These are phyloP conservation scores for Allantophomopsis lycopodina DNA, from an alignment of 2,329 filamentous ascomycete genomes.

Conservation along the genomic window DNA sequence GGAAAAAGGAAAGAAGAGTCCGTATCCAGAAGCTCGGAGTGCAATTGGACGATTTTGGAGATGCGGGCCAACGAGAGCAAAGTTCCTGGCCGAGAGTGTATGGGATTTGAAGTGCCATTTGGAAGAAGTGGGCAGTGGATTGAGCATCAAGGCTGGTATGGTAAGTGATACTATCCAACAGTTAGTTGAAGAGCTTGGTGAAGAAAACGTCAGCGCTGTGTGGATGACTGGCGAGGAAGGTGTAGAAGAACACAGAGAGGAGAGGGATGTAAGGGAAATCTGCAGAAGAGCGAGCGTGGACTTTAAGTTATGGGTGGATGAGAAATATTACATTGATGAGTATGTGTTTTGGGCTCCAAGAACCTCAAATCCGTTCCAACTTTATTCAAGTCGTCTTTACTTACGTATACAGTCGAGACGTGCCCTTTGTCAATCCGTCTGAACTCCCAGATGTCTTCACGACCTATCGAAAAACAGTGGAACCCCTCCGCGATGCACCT, in stretches of 20 bases:
- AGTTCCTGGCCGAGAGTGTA: conserved; percentile 58
- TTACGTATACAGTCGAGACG: conserved; percentile 40
- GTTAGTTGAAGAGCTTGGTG: conserved; percentile 36
- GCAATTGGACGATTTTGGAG: conserved; percentile 55
- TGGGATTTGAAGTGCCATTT: conserved; percentile 58
- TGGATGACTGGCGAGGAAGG: conserved; percentile 67
- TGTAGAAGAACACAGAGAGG: conserved; percentile 54
- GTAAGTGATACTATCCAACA: conserved; percentile 41
- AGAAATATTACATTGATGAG: conserved; percentile 73
- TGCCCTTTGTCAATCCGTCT: conserved; percentile 38
- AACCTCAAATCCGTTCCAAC: conserved; percentile 6
- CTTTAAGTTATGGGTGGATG: conserved; percentile 56
- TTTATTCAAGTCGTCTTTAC: too few relatives aligned
- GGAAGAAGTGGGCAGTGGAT: conserved; percentile 40
- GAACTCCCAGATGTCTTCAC: conserved; percentile 67
- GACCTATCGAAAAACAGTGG: conserved; percentile 57
- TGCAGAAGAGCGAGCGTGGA: conserved; percentile 38
- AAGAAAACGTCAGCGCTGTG: conserved; percentile 40
- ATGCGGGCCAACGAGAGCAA: conserved; percentile 58
- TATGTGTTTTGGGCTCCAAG: conserved; percentile 27
- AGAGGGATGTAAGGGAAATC: conserved; percentile 35
- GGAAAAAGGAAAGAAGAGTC: conserved; percentile 29
- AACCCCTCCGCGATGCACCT: conserved; percentile 54
- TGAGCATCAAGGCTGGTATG: conserved; percentile 51
- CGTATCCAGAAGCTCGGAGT: conserved; percentile 57